Evolutionary conservation across 169 alveolate genomes (phyloP).

Genomic region (Cryptosporidium meleagridis): DNA sequence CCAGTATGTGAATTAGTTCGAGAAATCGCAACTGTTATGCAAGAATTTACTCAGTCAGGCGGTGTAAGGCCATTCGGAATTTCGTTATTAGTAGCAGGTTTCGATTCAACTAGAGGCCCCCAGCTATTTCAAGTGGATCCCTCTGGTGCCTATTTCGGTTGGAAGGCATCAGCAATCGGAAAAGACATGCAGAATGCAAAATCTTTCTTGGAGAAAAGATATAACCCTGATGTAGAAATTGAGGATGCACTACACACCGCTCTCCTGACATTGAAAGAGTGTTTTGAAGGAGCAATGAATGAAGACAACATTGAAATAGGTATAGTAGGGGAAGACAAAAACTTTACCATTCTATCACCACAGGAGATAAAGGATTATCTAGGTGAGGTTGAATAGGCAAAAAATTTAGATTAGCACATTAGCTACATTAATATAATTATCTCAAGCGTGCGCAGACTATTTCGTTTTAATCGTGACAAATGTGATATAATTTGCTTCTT

Average conservation of each 20-base stretch:
- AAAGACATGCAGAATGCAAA: constrained; percentile 96
- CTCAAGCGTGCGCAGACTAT: not conserved
- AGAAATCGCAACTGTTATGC: constrained; percentile 95
- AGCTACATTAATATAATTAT: not conserved
- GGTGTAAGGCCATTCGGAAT: constrained; percentile 99
- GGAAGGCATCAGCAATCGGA: constrained; percentile 99
- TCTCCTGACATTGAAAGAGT: constrained; percentile 83
- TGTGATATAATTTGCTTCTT: not conserved
- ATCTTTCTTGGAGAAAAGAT: constrained; percentile 94
- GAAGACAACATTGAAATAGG: constrained; percentile 97
- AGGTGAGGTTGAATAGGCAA: constrained; percentile 89
- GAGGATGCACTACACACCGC: constrained; percentile 95
- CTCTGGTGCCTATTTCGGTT: constrained; percentile 96
- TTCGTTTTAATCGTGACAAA: not conserved
- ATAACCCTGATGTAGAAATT: constrained; percentile 90
- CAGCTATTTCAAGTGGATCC: constrained; percentile 97
- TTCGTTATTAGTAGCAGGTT: constrained; percentile 96
- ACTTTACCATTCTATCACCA: constrained; percentile 88
- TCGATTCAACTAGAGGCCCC: constrained; percentile 94
- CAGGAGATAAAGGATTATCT: constrained; percentile 91
- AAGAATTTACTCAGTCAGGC: constrained; percentile 99
- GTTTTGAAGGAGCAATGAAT: constrained; percentile 97
- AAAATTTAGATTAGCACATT: not conserved
- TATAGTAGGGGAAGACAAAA: constrained; percentile 90
- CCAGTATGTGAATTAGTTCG: constrained; percentile 94